Evolutionary conservation across 2,329 filamentous ascomycete species (phyloP).

Genomic region (Xenoacremonium recifei): DNA sequence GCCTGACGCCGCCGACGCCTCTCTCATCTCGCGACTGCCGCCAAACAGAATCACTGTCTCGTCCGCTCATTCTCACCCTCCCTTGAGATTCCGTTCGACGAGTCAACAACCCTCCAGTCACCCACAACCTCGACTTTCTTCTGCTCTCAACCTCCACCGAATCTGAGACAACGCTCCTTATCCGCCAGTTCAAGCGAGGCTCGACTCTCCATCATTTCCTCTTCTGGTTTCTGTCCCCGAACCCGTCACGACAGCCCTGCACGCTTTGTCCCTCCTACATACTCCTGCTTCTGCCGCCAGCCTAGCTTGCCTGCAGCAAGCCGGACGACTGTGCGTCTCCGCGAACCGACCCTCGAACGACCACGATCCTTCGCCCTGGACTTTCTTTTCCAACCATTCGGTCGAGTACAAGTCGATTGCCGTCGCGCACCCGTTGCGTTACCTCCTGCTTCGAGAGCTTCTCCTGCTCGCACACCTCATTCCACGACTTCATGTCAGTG

Average conservation of each 20-base stretch:
- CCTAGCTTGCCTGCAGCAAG: slow-evolving; percentile 25
- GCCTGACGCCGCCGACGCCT: slow-evolving; percentile 7
- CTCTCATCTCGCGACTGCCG: slow-evolving; percentile 3
- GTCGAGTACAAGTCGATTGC: slow-evolving; percentile 12
- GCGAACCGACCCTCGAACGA: slow-evolving; percentile 11
- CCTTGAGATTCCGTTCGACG: slow-evolving; percentile 21
- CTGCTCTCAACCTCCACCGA: slow-evolving; percentile 18
- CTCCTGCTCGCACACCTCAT: background rate
- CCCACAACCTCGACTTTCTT: slow-evolving; percentile 16
- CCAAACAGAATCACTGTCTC: slow-evolving; percentile 9
- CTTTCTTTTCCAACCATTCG: slow-evolving; percentile 1
- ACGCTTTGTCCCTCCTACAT: slow-evolving; percentile 14
- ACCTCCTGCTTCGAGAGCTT: slow-evolving; percentile 4
- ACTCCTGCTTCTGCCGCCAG: slow-evolving; percentile 20
- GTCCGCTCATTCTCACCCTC: slow-evolving; percentile 11
- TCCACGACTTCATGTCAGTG: slow-evolving; percentile 5
- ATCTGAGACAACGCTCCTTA: slow-evolving; percentile 24
- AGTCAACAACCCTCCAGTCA: slow-evolving; percentile 11
- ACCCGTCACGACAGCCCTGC: slow-evolving; percentile 12
- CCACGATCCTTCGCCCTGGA: slow-evolving; percentile 9
- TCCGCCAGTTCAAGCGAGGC: slow-evolving; percentile 6
- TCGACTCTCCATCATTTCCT: slow-evolving; percentile 18
- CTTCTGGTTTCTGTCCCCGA: slow-evolving; percentile 14
- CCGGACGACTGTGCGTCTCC: slow-evolving; percentile 21
- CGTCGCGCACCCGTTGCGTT: slow-evolving; percentile 8